phyloP scores from a whole-genome alignment of 495 filamentous ascomycete genomes.

The Trichocladium antarcticum region DNA sequence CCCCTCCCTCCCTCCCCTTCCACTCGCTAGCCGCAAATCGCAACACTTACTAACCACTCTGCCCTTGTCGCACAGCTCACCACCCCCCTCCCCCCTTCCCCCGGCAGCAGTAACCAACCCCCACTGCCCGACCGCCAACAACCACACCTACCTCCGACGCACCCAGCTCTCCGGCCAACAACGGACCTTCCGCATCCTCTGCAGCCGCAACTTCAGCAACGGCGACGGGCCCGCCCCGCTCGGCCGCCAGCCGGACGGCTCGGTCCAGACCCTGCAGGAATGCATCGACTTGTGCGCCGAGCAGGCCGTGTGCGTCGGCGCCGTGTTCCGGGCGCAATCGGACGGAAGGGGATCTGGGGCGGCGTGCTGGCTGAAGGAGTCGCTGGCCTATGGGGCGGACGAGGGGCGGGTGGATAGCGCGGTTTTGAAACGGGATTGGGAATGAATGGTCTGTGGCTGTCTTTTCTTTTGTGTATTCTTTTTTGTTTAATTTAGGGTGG shows the following conservation, averaged over 20 bases:
- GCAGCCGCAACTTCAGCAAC: constrained; percentile 8
- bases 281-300: constrained; percentile 16
- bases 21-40: not conserved
- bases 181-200: constrained; percentile 9
- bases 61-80: too few species aligned
- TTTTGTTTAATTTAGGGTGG: too few species aligned
- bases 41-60: not conserved
- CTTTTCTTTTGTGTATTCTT: not conserved
- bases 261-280: constrained; percentile 1
- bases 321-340: constrained; percentile 5
- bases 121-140: constrained; percentile 13
- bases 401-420: constrained; percentile 2
- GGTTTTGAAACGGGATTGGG: constrained; percentile 3
- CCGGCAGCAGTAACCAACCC: not conserved
- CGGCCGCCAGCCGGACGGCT: too few species aligned
- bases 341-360: not conserved
- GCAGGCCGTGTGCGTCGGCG: constrained; percentile 9
- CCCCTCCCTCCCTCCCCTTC: too few species aligned
- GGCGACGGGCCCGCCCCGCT: too few species aligned
- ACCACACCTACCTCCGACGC: constrained; percentile 8
- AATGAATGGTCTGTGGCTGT: not conserved
- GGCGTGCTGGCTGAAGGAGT: constrained; percentile 19
- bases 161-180: not conserved
- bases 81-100: not conserved
- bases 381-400: not conserved